Base-by-base conservation (phyloP, 2,329 filamentous ascomycete genomes). In the Shiraia sp. region DNA sequence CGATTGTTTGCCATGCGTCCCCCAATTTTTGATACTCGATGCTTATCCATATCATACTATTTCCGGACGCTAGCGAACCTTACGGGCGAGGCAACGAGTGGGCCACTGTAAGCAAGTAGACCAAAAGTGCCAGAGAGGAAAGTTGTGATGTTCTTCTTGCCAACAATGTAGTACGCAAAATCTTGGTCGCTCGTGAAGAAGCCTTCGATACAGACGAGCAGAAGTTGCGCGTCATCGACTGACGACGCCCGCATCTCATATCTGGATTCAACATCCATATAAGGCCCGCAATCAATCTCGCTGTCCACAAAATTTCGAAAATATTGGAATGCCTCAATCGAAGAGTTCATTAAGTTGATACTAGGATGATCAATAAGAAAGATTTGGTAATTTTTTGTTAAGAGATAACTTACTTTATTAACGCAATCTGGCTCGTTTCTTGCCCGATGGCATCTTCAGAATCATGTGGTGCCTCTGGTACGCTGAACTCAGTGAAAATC, bases 141-240 rank as follows among this genome's bases (percentile, higher is more conserved):
- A 22, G 36, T 53, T 3, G 38, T 19, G 30, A 47, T 10, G n/a
- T 55, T 32, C 3, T 19, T 15, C 4, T n/a, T 23, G 10, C 54
- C 54, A 10, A 40, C 36, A 22, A 63, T 35, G 23, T 51, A 55
- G 36, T 55, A 61, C 12, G 41, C 41, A 19, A 61, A 54, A 19
- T 57, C 49, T 4, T 24, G 32, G 1, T 27, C 27, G 6, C 57
- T 42, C 4, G 23, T 45, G 35, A 58, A 60, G 42, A 65, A 63
- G 12, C 17, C 14, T 4, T 26, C 32, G 32, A 64, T 55, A 38
- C 43, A 55, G 12, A 65, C 49, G 8, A 61, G 16, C 16, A 22
- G 30, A 3, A 48, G 32, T 9, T 12, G 32, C 16, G 31, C 19
- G 13, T 27, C 36, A 10, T 34, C n/a, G 29, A 45, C 29, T 4